A percentile compares a stretch with the other conserved stretches of the same genome.
These are phyloP conservation scores for Apiospora phragmitis DNA, from an alignment of 2,329 filamentous ascomycete genomes.

Conservation along the genomic window DNA sequence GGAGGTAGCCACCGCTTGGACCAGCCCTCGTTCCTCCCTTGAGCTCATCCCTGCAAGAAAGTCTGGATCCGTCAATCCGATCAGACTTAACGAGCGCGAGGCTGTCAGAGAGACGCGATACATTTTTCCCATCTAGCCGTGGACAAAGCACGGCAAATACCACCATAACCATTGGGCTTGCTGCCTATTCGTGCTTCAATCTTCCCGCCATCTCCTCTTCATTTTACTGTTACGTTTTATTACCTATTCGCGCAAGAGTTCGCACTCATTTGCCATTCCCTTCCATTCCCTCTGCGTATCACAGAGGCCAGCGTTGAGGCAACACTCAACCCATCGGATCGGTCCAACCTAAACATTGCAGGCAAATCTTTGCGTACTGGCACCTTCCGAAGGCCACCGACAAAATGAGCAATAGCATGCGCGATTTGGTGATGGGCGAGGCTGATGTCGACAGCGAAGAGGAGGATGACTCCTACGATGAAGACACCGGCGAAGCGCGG, in stretches of 20 bases:
- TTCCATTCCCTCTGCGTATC: neutral
- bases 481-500: constrained; percentile 64
- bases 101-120: constrained; percentile 5
- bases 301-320: neutral
- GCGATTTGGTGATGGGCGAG: constrained; percentile 79
- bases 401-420: constrained; percentile 65
- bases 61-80: neutral
- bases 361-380: neutral
- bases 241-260: neutral
- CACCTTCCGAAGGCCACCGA: constrained; percentile 15
- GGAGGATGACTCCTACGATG: constrained; percentile 80
- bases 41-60: constrained; percentile 4
- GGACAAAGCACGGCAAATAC: constrained; percentile 1
- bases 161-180: neutral
- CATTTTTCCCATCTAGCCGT: neutral
- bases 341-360: neutral
- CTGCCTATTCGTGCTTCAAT: constrained; percentile 5
- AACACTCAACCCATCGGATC: neutral
- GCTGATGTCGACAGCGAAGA: constrained; percentile 86
- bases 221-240: neutral
- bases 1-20: neutral
- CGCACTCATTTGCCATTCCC: neutral
- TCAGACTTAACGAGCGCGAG: constrained; percentile 2
- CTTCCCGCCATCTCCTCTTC: neutral
- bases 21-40: neutral